Percentiles rank a stretch among this genome's conserved stretches.
phyloP scores from a whole-genome alignment of 495 filamentous ascomycete genomes.

The Penicillium steckii region DNA sequence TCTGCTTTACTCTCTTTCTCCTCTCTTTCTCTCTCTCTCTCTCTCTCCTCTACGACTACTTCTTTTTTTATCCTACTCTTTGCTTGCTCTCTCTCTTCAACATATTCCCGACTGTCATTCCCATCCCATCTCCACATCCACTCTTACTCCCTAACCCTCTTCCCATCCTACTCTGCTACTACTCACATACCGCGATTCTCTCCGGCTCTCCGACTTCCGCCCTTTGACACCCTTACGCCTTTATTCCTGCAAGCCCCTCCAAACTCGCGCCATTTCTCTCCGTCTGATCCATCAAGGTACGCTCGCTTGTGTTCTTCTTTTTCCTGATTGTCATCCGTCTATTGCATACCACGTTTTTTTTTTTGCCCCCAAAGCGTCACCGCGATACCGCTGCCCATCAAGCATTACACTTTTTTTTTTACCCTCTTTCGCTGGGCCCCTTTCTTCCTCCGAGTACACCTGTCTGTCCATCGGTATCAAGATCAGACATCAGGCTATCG shows the following conservation, averaged over 20 bases:
- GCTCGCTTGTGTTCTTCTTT: neutral
- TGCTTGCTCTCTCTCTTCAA: neutral
- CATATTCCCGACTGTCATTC: too few species aligned
- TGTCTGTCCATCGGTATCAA: neutral
- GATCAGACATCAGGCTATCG: neutral
- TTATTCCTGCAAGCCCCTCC: neutral
- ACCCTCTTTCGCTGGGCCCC: neutral
- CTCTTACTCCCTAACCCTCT: too few species aligned
- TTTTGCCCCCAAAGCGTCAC: neutral
- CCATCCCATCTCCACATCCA: too few species aligned
- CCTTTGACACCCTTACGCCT: neutral
- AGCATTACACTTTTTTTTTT: neutral
- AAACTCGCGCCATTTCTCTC: neutral
- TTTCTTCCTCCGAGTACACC: conserved; percentile 2
- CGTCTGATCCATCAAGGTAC: neutral
- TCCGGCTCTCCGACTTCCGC: neutral
- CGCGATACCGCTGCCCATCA: neutral
- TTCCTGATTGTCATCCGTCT: neutral
- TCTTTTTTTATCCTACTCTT: too few species aligned
- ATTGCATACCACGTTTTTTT: neutral
- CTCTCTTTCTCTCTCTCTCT: conserved; percentile 12
- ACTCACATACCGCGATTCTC: conserved; percentile 1
- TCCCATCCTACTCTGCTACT: neutral
- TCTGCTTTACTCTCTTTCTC: conserved; percentile 10
- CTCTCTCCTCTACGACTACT: conserved; percentile 8